Base-by-base conservation (phyloP, 2,329 filamentous ascomycete species). In the Tolypocladium tundrense region DNA sequence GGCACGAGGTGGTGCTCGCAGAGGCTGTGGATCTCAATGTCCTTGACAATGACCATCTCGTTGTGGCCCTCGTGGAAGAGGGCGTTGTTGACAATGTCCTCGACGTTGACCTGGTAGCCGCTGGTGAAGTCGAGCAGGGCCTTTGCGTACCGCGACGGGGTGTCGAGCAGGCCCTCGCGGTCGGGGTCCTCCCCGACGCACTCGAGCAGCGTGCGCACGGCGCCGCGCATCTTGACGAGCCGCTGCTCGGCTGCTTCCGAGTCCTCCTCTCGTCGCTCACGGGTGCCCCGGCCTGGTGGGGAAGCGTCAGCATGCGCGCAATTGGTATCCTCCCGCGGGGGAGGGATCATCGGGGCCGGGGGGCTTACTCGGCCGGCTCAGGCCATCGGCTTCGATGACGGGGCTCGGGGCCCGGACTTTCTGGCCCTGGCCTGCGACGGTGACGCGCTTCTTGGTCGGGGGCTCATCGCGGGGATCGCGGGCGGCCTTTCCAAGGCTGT, bases 1-100 rank as follows among this genome's bases (percentile, higher is more conserved):
- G 94, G 94, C 9, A 99, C 93, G 70, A 99, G 82, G 70, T 99
- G 94, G 72, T 99, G 94, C 77, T 99, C 94, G 78, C 94, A 99
- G 50, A 97, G 79, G 62, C 88, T 93, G 73, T 91, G 96, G 14
- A 97, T 84, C 70, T 97, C 92, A 67, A 99, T 97, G 68, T 97
- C 92, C 76, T 96, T 96, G 59, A 99, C 91, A 67, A 97, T 96
- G 37, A 99, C 92, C 76, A 99, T 83, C 74, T 99, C 94, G 68
- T 96, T 94, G 69, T 97, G 93, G 61, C 93, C 91, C 72, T 97
- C 94, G 67, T 96, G 88, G 75, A 99, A 99, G 57, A 97, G 89
- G 21, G 94, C 94, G 58, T 87, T 84, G 71, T 97, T 97, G 61
- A 97, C 90, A 63, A 97, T 88, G 69, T 96, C 90, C 61, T 86